Evolutionary conservation across 768 basidiomycete genomes (phyloP), one percentile per base, ranked within the genome.

Genomic region (Collybiopsis luxurians): DNA sequence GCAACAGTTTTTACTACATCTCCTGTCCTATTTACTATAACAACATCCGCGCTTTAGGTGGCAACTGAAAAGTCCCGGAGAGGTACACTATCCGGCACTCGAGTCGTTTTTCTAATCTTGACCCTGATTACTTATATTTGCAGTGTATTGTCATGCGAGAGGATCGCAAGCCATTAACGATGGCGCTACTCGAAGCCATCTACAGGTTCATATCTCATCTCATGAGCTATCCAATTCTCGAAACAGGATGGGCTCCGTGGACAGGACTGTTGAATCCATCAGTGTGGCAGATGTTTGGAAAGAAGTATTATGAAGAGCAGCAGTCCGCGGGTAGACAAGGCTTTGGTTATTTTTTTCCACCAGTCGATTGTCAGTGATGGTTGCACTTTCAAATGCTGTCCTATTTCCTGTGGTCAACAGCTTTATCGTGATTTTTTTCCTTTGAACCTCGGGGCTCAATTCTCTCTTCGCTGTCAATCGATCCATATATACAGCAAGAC

Each of bases 101-200:
- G 31, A 6, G 2, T n/a, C n/a, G 15, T n/a, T 6, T 17, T 11
- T 7, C 13, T 38, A 10, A n/a, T n/a, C 23, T 1, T n/a, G 23
- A 26, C 38, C n/a, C n/a, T n/a, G n/a, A 51, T 34, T 2, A 24
- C 31, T 4, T 13, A 28, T 24, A 7, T 19, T 11, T 10, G 11
- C 23, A 51, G 50, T 51, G 50, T n/a, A 21, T 51, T 23, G 50
- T 51, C 23, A n/a, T 51, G 6, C 50, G 50, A 6, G 38, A 51
- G 24, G 50, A 51, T 51, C 34, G 50, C 23, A 51, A 51, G 50
- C 50, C 38, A 2, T 26, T 51, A 1, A 51, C 50, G 3, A n/a
- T n/a, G 13, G 34, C 36, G 15, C 13, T 51, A 13, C 50, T 51
- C 9, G 50, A 51, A 26, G 31, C 50, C 23, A 13, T 51, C 31